Percentiles rank a stretch among this genome's conserved stretches.
Evolutionary conservation across 129 eudicot species (phyloP).

Genomic region (Arctium minus): DNA sequence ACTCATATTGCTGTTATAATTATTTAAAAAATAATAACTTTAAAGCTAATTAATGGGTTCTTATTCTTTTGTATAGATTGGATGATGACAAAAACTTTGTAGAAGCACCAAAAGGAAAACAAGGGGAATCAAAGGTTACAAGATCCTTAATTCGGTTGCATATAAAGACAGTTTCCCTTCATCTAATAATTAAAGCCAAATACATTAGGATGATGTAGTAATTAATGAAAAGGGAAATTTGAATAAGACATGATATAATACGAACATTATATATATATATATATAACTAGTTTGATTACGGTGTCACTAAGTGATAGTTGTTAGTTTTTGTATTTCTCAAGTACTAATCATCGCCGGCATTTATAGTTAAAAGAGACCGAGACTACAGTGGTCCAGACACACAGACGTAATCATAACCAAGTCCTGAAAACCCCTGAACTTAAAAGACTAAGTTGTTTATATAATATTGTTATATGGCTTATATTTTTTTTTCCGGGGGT

Average conservation of each 20-base stretch:
- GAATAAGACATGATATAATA: neutral
- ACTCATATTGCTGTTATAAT: neutral
- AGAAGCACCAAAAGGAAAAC: slow-evolving; percentile 15
- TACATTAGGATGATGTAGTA: slow-evolving; percentile 3
- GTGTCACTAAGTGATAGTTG: neutral
- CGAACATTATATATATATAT: neutral
- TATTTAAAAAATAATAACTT: neutral
- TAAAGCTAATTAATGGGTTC: neutral
- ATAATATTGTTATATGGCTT: neutral
- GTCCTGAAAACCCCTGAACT: neutral
- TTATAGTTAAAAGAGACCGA: neutral
- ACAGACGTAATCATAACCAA: neutral
- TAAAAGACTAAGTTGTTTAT: neutral
- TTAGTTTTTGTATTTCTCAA: slow-evolving; percentile 1
- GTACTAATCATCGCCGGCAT: slow-evolving; percentile 32
- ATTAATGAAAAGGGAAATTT: slow-evolving; percentile 7
- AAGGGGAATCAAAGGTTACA: slow-evolving; percentile 40
- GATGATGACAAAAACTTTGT: slow-evolving; percentile 35
- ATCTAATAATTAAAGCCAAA: slow-evolving; percentile 20
- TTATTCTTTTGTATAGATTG: neutral
- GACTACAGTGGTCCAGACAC: neutral
- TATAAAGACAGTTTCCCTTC: slow-evolving; percentile 26
- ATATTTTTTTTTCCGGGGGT: neutral
- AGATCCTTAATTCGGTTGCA: slow-evolving; percentile 44
- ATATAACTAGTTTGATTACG: neutral